Evolutionary conservation across 257 asterid genomes (phyloP), one percentile per base, ranked within the genome.

Genomic region (Leonotis leonurus): DNA sequence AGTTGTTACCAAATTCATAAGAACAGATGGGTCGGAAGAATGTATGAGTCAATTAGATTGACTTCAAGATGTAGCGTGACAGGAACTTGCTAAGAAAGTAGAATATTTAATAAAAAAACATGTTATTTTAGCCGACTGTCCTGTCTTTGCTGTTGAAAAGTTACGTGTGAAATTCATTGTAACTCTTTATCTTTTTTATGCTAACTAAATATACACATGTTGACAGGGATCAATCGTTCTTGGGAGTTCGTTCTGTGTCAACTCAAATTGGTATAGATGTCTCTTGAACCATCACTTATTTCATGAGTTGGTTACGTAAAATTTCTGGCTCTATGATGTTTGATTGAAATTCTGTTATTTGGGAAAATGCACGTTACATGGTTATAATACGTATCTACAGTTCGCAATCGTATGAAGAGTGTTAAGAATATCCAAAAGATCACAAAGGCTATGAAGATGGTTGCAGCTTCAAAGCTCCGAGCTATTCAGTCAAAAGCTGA

Each of bases 391-490:
- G 48, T 51, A 64, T 56, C 56, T 72, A 70, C 76, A 90, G 96
- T 90, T 43, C 88, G 96, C 72, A 91, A 85, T 75, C 85, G 98
- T 50, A 91, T 91, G 98, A 91, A 84, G 88, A 89, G 97, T 93
- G 94, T 93, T 55, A 81, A 72, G 63, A 93, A 79, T 79, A 92
- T 92, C 54, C 98, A 92, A 79, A 92, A 92, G 77, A 92, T 89
- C 65, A 93, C 99, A 4, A 93, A 93, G 88, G 99, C 99, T 37
- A 93, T 93, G 99, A 93, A 93, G 94, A 93, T 93, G 99, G 97
- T 93, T 89, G 99, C 99, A 51, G 99, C 99, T 49, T 93, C 99
- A 68, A 93, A 93, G 79, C 83, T 93, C 59, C 87, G 97, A 76
- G 94, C 96, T 59, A 79, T 93, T 72, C 99, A 93, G 59, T 76